Percentiles rank a stretch among this genome's conserved stretches.
These are phyloP conservation scores for Mycena alexandri DNA, from an alignment of 768 basidiomycete species.

Conservation along the genomic window DNA sequence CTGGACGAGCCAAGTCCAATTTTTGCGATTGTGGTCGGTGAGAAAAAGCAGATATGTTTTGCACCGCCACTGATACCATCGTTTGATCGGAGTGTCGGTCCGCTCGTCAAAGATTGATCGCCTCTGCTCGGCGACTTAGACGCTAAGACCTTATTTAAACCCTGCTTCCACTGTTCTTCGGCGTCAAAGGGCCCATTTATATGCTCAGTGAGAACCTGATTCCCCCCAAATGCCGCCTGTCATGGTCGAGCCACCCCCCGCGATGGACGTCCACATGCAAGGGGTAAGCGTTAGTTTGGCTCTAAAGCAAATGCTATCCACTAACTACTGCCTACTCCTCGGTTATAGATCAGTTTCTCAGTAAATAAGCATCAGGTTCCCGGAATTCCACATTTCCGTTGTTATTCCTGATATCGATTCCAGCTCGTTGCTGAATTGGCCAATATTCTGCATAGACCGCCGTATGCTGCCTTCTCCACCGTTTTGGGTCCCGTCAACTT, in stretches of 20 bases:
- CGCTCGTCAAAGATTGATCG: background rate
- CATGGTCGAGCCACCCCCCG: constrained; percentile 9
- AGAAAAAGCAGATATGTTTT: too few species aligned
- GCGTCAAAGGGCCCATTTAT: background rate
- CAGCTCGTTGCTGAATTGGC: constrained; percentile 51
- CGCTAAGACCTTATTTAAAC: too few species aligned
- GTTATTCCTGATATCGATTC: background rate
- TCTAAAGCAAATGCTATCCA: too few species aligned
- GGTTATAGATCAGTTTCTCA: constrained; percentile 44
- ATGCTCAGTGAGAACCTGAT: background rate
- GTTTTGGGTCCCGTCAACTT: constrained; percentile 60
- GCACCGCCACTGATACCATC: too few species aligned
- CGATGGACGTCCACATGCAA: constrained; percentile 40
- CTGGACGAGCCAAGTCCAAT: too few species aligned
- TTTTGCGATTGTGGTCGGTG: too few species aligned
- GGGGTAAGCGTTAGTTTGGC: constrained; percentile 24
- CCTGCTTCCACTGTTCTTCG: background rate
- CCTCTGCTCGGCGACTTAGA: too few species aligned
- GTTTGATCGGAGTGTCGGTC: background rate
- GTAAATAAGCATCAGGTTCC: constrained; percentile 47
- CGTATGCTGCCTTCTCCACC: constrained; percentile 47
- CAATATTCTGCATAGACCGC: constrained; percentile 57
- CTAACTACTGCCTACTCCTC: too few species aligned
- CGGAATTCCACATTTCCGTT: background rate
- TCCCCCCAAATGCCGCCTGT: background rate